phyloP scores from a whole-genome alignment of 2,329 filamentous ascomycete species.

The Microascus cirrosus region DNA sequence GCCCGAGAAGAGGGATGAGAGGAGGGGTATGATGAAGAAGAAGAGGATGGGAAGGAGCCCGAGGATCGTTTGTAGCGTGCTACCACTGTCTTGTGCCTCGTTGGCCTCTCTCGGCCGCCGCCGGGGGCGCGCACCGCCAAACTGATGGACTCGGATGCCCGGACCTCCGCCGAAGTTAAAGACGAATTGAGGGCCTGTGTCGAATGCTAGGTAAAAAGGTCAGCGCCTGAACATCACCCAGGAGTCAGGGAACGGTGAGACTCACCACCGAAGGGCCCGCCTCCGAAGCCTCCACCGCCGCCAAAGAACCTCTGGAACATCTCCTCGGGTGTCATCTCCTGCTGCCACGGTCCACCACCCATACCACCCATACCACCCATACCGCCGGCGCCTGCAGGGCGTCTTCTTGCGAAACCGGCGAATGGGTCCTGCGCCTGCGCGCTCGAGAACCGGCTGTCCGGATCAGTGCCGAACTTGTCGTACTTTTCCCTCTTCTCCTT shows the following conservation, averaged over 20 bases:
- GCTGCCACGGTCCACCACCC: slow-evolving; percentile 61
- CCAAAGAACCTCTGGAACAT: slow-evolving; percentile 97
- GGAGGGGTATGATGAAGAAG: slow-evolving; percentile 74
- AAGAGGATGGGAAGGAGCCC: slow-evolving; percentile 80
- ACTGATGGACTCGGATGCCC: slow-evolving; percentile 88
- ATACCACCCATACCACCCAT: slow-evolving; percentile 39
- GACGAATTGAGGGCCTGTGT: slow-evolving; percentile 76
- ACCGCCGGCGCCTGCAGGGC: slow-evolving; percentile 25
- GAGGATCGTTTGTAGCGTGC: slow-evolving; percentile 49
- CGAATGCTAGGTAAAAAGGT: slow-evolving; percentile 41
- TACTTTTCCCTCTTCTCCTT: slow-evolving; percentile 84
- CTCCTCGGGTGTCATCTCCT: slow-evolving; percentile 92
- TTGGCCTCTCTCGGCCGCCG: slow-evolving; percentile 60
- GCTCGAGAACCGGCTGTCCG: slow-evolving; percentile 72
- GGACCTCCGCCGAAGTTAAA: slow-evolving; percentile 92
- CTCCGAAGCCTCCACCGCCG: slow-evolving; percentile 79
- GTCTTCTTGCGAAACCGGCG: slow-evolving; percentile 42
- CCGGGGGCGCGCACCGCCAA: slow-evolving; percentile 70
- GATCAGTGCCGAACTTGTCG: slow-evolving; percentile 84
- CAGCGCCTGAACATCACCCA: slow-evolving; percentile 8
- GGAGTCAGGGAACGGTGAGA: not conserved
- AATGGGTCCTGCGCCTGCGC: slow-evolving; percentile 53
- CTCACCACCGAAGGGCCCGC: slow-evolving; percentile 35
- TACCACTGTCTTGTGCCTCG: slow-evolving; percentile 21
- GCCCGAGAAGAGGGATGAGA: slow-evolving; percentile 68